Conservation (phyloP, 78 protist species). For the Dictyostelium firmibasis region DNA sequence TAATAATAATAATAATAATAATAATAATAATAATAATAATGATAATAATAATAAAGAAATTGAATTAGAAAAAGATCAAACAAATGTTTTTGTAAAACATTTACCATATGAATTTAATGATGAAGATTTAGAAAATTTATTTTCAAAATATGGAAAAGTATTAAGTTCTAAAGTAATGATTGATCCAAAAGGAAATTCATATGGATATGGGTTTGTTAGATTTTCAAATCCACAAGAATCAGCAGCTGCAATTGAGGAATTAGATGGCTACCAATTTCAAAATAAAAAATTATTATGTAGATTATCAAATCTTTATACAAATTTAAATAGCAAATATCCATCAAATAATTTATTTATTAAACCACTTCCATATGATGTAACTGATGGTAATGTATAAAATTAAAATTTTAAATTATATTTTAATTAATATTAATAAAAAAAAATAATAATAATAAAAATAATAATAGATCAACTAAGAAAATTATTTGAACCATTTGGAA, state of each 20-base stretch:
- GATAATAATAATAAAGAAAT: not conserved
- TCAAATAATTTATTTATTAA: constrained; percentile 74
- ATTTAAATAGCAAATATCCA: constrained; percentile 52
- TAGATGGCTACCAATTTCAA: constrained; percentile 51
- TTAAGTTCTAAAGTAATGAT: constrained; percentile 72
- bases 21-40: not conserved
- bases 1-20: not conserved
- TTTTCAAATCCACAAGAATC: constrained; percentile 42
- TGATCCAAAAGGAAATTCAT: constrained; percentile 48
- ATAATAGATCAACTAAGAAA: constrained; percentile 35
- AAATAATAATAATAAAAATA: not conserved
- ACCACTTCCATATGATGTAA: constrained; percentile 47
- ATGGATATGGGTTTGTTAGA: constrained; percentile 75
- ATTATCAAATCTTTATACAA: constrained; percentile 60
- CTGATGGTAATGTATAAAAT: constrained; percentile 48
- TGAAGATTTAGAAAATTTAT: constrained; percentile 3
- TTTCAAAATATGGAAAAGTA: constrained; percentile 64
- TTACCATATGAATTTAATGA: constrained; percentile 69
- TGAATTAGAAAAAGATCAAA: constrained; percentile 34
- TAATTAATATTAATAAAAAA: too few relatives aligned
- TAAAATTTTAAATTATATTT: too few relatives aligned
- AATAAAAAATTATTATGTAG: constrained; percentile 66
- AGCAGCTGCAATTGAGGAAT: constrained; percentile 10
- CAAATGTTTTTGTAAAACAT: constrained; percentile 71
- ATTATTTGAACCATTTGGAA: constrained; percentile 56